These are phyloP conservation scores for Thermothelomyces thermophilus DNA, from an alignment of 2,329 filamentous ascomycete genomes.

Conservation along the genomic window DNA sequence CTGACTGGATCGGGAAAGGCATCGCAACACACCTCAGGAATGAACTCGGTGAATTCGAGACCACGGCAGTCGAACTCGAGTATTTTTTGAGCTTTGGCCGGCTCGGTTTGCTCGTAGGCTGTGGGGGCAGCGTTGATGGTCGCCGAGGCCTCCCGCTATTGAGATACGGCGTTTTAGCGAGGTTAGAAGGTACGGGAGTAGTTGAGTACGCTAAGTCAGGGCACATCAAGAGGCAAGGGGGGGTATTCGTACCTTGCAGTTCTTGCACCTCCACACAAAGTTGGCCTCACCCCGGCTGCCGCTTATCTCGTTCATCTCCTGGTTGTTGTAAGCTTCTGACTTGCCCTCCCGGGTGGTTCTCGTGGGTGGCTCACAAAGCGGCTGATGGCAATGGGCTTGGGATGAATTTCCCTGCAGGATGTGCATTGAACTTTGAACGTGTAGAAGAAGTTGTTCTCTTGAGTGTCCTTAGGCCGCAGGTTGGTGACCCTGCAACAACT, in stretches of 20 bases:
- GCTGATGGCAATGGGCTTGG: conserved; percentile 78
- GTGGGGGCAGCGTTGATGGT: conserved; percentile 69
- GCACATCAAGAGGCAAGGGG: neutral
- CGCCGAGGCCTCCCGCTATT: conserved; percentile 75
- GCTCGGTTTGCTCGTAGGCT: conserved; percentile 64
- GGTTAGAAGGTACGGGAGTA: too few species aligned
- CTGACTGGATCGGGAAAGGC: neutral
- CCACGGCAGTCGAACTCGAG: conserved; percentile 92
- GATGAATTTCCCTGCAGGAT: conserved; percentile 87
- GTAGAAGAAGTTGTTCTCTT: conserved; percentile 84
- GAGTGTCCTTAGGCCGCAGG: conserved; percentile 74
- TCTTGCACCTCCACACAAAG: conserved; percentile 99
- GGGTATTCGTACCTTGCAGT: conserved; percentile 60
- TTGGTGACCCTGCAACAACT: conserved; percentile 67
- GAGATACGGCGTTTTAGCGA: neutral
- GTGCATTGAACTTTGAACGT: conserved; percentile 98
- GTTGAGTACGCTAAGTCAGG: too few species aligned
- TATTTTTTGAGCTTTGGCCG: conserved; percentile 69
- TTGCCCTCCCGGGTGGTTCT: too few species aligned
- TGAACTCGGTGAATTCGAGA: conserved; percentile 86
- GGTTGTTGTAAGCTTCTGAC: neutral
- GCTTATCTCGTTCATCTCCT: conserved; percentile 88
- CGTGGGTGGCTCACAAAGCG: conserved; percentile 64
- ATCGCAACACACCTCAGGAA: conserved; percentile 62
- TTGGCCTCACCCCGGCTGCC: conserved; percentile 94